Percentiles rank a stretch among this genome's conserved stretches.
Evolutionary conservation across 352 stramenopile genomes (phyloP).

Genomic region (Phytophthora hybrid): DNA sequence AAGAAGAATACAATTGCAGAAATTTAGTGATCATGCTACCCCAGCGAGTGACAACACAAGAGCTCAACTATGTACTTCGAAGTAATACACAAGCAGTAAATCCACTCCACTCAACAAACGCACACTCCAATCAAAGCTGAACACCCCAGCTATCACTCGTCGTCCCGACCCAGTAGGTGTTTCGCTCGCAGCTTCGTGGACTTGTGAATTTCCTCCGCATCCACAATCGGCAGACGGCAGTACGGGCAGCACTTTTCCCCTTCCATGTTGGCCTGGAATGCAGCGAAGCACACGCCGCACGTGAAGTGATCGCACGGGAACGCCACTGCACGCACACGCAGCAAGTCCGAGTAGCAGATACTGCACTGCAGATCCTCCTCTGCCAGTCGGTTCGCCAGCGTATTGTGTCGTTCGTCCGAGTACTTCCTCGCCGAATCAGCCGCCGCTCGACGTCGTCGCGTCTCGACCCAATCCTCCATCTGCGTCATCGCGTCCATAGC

Average conservation of each 20-base stretch:
- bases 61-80: constrained; percentile 22
- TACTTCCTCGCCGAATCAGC: constrained; percentile 54
- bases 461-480: constrained; percentile 62
- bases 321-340: constrained; percentile 59
- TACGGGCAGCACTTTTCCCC: constrained; percentile 75
- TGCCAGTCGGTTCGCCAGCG: constrained; percentile 56
- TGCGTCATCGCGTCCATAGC: constrained; percentile 49
- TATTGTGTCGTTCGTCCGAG: constrained; percentile 56
- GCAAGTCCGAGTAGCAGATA: constrained; percentile 75
- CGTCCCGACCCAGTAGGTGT: constrained; percentile 39
- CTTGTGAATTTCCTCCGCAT: constrained; percentile 57
- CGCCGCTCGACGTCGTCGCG: constrained; percentile 39
- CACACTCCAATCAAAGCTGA: neutral
- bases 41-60: neutral
- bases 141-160: constrained; percentile 11
- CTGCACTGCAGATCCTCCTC: constrained; percentile 80
- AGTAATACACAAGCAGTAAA: constrained; percentile 28
- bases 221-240: constrained; percentile 52
- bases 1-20: too few species aligned
- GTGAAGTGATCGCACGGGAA: constrained; percentile 78
- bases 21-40: neutral
- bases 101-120: neutral
- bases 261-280: constrained; percentile 54
- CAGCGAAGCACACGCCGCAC: constrained; percentile 64
- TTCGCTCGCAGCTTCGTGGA: constrained; percentile 57